These are phyloP conservation scores for Ogataea nakhonphanomensis DNA, from an alignment of 805 yeast genomes.

Conservation along the genomic window DNA sequence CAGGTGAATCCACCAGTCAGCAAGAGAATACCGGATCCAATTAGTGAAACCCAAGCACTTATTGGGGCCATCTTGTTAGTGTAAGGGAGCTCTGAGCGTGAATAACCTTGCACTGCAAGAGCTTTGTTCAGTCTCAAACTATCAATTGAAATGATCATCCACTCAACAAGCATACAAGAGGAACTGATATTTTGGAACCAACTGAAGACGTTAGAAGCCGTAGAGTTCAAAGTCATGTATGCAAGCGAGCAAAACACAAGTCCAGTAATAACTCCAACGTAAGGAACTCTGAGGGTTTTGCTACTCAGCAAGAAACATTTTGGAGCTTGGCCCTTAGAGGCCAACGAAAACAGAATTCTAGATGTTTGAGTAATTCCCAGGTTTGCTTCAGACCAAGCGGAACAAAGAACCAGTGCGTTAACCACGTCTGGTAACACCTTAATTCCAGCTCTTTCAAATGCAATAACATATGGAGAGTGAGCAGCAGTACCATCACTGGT, in stretches of 20 bases:
- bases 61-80: slow-evolving; percentile 25
- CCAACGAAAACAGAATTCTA: slow-evolving; percentile 62
- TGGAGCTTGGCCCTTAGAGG: slow-evolving; percentile 69
- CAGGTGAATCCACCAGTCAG: slow-evolving; percentile 36
- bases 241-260: slow-evolving; percentile 49
- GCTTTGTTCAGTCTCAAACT: slow-evolving; percentile 37
- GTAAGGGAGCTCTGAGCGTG: slow-evolving; percentile 34
- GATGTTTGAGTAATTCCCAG: slow-evolving; percentile 66
- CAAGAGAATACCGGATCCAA: slow-evolving; percentile 27
- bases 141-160: slow-evolving; percentile 49
- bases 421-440: slow-evolving; percentile 63
- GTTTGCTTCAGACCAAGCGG: slow-evolving; percentile 60
- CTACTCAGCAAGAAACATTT: slow-evolving; percentile 53
- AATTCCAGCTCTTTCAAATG: slow-evolving; percentile 61
- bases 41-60: slow-evolving; percentile 34
- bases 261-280: slow-evolving; percentile 45
- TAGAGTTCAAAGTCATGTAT: slow-evolving; percentile 55
- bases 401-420: slow-evolving; percentile 58
- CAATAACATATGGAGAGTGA: slow-evolving; percentile 71
- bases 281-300: slow-evolving; percentile 58
- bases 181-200: slow-evolving; percentile 62
- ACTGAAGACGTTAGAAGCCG: slow-evolving; percentile 53
- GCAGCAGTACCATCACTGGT: slow-evolving; percentile 58
- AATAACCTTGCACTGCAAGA: slow-evolving; percentile 38
- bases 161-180: slow-evolving; percentile 57